Conservation (phyloP, 352 stramenopile species). For the Chrysophaeum taylorii region DNA sequence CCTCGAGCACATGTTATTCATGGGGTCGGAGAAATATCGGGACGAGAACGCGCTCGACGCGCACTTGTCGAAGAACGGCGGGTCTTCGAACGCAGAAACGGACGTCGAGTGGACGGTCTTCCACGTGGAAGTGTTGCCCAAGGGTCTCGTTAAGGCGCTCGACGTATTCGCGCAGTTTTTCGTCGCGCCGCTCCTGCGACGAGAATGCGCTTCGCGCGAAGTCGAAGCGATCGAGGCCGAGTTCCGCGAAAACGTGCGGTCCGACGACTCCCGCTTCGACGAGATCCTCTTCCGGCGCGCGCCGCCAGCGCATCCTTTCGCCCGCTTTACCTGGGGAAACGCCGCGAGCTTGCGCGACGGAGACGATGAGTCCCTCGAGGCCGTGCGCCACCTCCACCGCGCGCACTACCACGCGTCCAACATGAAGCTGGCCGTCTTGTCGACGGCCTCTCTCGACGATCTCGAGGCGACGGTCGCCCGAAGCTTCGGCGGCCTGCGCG, state of each 20-base stretch:
- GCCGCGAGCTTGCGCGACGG: constrained; percentile 52
- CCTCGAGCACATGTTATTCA: constrained; percentile 91
- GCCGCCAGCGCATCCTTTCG: constrained; percentile 61
- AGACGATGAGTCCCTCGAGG: constrained; percentile 37
- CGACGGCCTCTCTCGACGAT: constrained; percentile 26
- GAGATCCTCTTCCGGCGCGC: constrained; percentile 67
- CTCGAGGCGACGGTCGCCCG: constrained; percentile 24
- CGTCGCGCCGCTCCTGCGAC: constrained; percentile 54
- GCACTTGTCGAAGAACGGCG: constrained; percentile 70
- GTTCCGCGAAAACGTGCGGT: constrained; percentile 40
- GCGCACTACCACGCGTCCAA: constrained; percentile 73
- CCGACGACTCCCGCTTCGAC: constrained; percentile 24
- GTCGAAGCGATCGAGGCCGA: constrained; percentile 45
- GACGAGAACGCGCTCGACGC: constrained; percentile 80
- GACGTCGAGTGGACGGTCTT: constrained; percentile 81
- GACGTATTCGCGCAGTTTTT: constrained; percentile 83
- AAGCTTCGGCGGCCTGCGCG: constrained; percentile 28
- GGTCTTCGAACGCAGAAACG: constrained; percentile 77
- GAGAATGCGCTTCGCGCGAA: constrained; percentile 34
- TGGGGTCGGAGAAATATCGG: constrained; percentile 79
- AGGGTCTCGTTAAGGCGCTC: constrained; percentile 34
- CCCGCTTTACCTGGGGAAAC: constrained; percentile 79
- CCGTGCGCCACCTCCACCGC: constrained; percentile 66
- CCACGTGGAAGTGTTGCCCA: constrained; percentile 69
- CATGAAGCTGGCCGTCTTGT: constrained; percentile 70